Evolutionary conservation across 805 yeast species (phyloP), one percentile per base, ranked within the genome.

Genomic region (Wickerhamomyces canadensis): DNA sequence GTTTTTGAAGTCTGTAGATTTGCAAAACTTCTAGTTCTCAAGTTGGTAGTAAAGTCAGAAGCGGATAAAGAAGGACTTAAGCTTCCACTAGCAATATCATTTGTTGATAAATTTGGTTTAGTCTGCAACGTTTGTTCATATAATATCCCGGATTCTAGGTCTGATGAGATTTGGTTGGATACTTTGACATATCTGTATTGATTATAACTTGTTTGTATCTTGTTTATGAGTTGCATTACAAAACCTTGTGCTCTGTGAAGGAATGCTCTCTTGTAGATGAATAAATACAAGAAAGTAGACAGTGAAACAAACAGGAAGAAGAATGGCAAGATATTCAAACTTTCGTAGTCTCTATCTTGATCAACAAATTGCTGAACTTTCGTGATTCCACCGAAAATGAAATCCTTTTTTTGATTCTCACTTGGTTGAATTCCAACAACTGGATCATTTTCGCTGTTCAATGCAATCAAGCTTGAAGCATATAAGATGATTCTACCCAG

Each of bases 401-500:
- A 52, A 9, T 16, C 22, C 35, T 48, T 51, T 21, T 45, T 29
- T 28, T 52, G 51, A 19, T 52, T 52, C 6, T 41, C 43, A 32
- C 54, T 47, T 28, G 57, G 55, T 30, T 46, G 48, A 24, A 49
- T 45, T 12, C 57, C 57, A 16, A 52, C 49, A 13, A 24, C 16
- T 11, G 32, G 37, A 2, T 29, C 32, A 12, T 21, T 14, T 14
- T n/a, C 17, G 17, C 40, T 33, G 15, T 27, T 18, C 7, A 35
- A 9, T 15, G 45, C 37, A 17, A 52, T 42, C 36, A 48, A 40
- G 13, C 89, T 75, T 0, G 95, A 78, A 0, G 96, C 96, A 57
- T 79, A 85, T 11, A 91, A 58, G 4, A 93, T 56, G 19, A 89
- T 87, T 52, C 84, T 81, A 5, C 98, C 99, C 25, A 93, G 57